Percentiles rank a stretch among this genome's conserved stretches.
These are phyloP conservation scores for Arachis hypogaea DNA, from an alignment of 306 rosid genomes.

Conservation along the genomic window DNA sequence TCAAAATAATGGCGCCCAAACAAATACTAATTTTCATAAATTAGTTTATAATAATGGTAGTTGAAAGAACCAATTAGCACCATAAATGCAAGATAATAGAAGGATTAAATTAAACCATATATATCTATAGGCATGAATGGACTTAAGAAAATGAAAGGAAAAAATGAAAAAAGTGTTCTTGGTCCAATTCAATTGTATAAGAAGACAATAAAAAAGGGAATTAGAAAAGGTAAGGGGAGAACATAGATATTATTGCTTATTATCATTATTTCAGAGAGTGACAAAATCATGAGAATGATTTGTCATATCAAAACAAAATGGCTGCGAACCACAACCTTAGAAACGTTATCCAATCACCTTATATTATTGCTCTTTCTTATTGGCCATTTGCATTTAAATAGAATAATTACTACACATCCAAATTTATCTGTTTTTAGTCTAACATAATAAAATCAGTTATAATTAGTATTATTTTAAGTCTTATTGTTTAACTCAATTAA, in stretches of 20 bases:
- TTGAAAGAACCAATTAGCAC: not conserved
- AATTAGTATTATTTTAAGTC: too few relatives aligned
- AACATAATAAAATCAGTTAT: too few relatives aligned
- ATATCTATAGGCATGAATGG: not conserved
- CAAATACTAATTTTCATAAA: too few relatives aligned
- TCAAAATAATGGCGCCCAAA: too few relatives aligned
- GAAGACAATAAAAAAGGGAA: not conserved
- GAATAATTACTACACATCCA: too few relatives aligned
- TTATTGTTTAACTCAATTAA: too few relatives aligned
- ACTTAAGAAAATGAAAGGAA: not conserved
- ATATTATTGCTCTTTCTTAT: too few relatives aligned
- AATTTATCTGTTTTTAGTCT: too few relatives aligned
- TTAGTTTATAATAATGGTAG: too few relatives aligned
- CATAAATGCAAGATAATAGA: slow-evolving; percentile 26
- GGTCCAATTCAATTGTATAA: slow-evolving; percentile 11
- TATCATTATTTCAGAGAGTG: slow-evolving; percentile 20
- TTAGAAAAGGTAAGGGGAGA: slow-evolving; percentile 32
- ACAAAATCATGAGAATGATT: slow-evolving; percentile 26
- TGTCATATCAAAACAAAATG: slow-evolving; percentile 23
- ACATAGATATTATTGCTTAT: not conserved
- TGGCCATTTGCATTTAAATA: too few relatives aligned
- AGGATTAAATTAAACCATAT: not conserved
- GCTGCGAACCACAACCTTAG: slow-evolving; percentile 57
- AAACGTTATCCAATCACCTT: slow-evolving; percentile 54
- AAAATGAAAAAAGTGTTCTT: not conserved